Percentiles rank a stretch among this genome's conserved stretches.
Conservation (phyloP, 2,329 filamentous ascomycete genomes). For the Pseudocercospora vitis region DNA sequence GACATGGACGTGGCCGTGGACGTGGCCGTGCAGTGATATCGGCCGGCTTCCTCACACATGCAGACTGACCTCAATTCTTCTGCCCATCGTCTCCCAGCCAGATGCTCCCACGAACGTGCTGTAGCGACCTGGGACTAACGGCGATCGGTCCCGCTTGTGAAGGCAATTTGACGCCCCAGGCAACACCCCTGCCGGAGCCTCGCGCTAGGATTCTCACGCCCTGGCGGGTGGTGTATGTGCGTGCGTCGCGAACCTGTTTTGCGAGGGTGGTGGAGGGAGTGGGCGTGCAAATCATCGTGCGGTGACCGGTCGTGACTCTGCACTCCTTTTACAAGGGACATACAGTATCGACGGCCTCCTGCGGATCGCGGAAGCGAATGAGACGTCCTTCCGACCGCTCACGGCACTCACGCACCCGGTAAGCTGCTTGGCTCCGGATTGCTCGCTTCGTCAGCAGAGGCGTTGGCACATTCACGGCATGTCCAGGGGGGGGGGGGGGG, state of each 20-base stretch:
- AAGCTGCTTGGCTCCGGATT: neutral
- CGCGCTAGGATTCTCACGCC: neutral
- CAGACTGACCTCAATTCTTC: conserved; percentile 18
- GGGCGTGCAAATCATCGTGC: neutral
- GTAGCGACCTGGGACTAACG: neutral
- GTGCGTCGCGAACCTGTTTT: neutral
- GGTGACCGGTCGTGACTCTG: neutral
- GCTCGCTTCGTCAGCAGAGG: neutral
- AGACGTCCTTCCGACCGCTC: neutral
- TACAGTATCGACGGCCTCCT: neutral
- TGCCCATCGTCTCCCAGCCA: conserved; percentile 4
- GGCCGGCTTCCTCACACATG: neutral
- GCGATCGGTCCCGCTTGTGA: too few species aligned
- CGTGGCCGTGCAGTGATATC: neutral
- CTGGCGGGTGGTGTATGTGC: neutral
- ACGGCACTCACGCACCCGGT: neutral
- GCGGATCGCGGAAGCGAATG: conserved; percentile 1
- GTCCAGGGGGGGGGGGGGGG: neutral
- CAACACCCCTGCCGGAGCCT: neutral
- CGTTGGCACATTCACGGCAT: neutral
- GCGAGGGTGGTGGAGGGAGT: neutral
- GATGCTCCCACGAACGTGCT: neutral
- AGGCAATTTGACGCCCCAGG: conserved; percentile 1
- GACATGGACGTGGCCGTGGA: too few species aligned
- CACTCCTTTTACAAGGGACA: neutral